Evolutionary conservation across 2,329 filamentous ascomycete genomes (phyloP).

Genomic region (Verticillium klebahnii): DNA sequence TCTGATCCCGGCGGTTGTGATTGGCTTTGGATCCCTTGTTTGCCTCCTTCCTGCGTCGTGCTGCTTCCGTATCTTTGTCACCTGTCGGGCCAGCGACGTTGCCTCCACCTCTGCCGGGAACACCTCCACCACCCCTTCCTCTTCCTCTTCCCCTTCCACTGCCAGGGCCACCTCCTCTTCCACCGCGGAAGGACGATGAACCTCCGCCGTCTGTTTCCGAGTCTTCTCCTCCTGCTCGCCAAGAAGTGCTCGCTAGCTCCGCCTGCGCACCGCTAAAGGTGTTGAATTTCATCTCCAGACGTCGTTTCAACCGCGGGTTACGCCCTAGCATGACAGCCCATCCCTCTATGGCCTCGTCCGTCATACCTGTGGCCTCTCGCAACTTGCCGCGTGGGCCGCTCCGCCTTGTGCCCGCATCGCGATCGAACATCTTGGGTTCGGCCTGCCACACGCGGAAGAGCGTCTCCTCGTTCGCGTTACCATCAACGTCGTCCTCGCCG

Average conservation of each 20-base stretch:
- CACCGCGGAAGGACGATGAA: slow-evolving; percentile 27
- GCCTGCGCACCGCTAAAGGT: slow-evolving; percentile 63
- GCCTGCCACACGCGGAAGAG: slow-evolving; percentile 70
- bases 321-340: slow-evolving; percentile 84
- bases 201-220: slow-evolving; percentile 49
- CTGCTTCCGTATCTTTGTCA: slow-evolving; percentile 67
- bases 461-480: slow-evolving; percentile 56
- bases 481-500: slow-evolving; percentile 49
- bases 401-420: slow-evolving; percentile 66
- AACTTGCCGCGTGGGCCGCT: slow-evolving; percentile 58
- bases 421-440: slow-evolving; percentile 61
- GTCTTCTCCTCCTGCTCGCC: slow-evolving; percentile 51
- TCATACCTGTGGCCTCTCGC: slow-evolving; percentile 77
- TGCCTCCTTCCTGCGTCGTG: slow-evolving; percentile 73
- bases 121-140: slow-evolving; percentile 41
- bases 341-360: slow-evolving; percentile 89
- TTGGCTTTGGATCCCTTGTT: slow-evolving; percentile 80
- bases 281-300: slow-evolving; percentile 66
- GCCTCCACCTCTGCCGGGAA: slow-evolving; percentile 45
- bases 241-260: slow-evolving; percentile 62
- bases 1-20: slow-evolving; percentile 74
- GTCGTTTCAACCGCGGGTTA: slow-evolving; percentile 62
- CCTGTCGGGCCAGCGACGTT: slow-evolving; percentile 61
- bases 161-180: slow-evolving; percentile 40
- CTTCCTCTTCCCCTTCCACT: slow-evolving; percentile 40